phyloP scores from a whole-genome alignment of 148 eudicot genomes.

The Silene latifolia region DNA sequence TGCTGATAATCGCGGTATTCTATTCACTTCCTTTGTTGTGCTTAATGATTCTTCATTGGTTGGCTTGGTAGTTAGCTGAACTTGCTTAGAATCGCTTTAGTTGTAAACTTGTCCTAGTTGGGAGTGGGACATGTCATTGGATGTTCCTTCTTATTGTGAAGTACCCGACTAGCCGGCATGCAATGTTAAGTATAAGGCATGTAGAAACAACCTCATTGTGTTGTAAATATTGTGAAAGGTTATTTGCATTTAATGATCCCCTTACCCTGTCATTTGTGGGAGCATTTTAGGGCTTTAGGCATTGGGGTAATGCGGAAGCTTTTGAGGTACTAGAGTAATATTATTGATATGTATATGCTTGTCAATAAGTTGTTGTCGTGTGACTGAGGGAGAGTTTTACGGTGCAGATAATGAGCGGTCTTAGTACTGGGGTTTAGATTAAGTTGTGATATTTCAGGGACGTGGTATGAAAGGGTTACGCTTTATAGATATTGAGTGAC shows the following conservation, averaged over 20 bases:
- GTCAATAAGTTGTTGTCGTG: background rate
- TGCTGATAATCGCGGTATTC: slow-evolving; percentile 55
- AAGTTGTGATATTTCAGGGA: background rate
- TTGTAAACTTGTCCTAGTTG: no score
- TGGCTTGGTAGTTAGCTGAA: background rate
- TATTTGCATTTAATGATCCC: background rate
- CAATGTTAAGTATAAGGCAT: no score
- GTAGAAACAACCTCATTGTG: no score
- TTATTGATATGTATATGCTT: background rate
- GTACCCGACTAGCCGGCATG: no score
- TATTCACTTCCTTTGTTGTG: background rate
- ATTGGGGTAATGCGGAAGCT: background rate
- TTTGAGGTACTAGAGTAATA: background rate
- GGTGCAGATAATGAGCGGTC: background rate
- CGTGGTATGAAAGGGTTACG: background rate
- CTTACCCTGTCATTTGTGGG: background rate
- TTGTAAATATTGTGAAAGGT: background rate
- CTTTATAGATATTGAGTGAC: background rate
- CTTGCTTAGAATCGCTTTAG: background rate
- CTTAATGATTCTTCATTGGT: background rate
- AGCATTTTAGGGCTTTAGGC: background rate
- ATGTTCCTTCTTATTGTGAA: no score
- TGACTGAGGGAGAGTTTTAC: background rate
- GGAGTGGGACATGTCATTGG: no score
- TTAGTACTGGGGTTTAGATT: background rate